Evolutionary conservation across 257 asterid genomes (phyloP), one percentile per base, ranked within the genome.

Genomic region (Verbascum thapsus): DNA sequence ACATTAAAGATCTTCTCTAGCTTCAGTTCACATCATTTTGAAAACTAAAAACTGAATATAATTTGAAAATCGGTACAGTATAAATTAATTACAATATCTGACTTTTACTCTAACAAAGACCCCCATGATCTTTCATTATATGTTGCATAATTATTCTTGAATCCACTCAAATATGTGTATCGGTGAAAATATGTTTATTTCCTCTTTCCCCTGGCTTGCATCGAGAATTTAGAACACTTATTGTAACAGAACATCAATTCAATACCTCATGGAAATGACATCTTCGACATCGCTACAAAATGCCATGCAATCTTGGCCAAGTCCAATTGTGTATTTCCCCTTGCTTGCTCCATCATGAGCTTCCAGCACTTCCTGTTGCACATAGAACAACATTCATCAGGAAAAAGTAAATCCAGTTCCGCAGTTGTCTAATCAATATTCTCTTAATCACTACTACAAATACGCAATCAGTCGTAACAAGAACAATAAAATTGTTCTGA

Each of bases 281-380:
- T 94, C 99, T 80, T 94, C 99, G 8, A 94, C 98, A 75, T 94
- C 98, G 16, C 87, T 72, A 67, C 99, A 94, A 66, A 87, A 94
- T 22, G 87, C 96, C 99, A 94, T 85, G 88, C 98, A 90, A 81
- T 94, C 99, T 77, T 94, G 99, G 53, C 98, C 99, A 51, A 94
- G 96, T 72, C 99, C 99, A 73, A 94, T 94, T 47, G 99, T 94
- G 88, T 94, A 94, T 72, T 94, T 94, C 67, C 99, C 99, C 72
- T 90, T 94, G 80, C 99, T 94, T 60, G 88, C 99, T 74, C 99
- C 99, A 80, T 94, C 99, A 74, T 85, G 85, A 67, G 94, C 95
- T 85, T 94, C 99, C 74, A 94, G 75, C 45, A 76, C 84, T 77
- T 94, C 98, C 99, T 94, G 72, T 13, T 71, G 42, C 66, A 61